Evolutionary conservation across 768 basidiomycete genomes (phyloP).

Genomic region (Macrolepiota dolichaula): DNA sequence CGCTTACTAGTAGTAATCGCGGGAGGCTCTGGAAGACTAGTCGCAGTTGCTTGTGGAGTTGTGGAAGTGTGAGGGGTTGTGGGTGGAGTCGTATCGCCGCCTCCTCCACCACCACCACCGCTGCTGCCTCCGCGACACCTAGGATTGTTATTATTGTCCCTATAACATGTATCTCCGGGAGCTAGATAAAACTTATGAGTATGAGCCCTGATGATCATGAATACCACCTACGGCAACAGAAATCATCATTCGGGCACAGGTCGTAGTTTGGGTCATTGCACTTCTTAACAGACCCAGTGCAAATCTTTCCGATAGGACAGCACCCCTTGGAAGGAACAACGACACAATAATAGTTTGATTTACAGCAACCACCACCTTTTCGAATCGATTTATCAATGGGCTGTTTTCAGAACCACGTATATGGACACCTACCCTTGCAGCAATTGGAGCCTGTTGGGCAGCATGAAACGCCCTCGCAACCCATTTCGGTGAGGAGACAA

Average conservation of each 20-base stretch:
- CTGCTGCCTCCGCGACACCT: not conserved
- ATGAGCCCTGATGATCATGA: not conserved
- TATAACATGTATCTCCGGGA: not conserved
- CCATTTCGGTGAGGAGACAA: not conserved
- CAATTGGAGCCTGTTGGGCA: conserved; percentile 1
- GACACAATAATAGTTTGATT: not conserved
- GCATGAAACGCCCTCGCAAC: not conserved
- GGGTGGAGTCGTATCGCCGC: not conserved
- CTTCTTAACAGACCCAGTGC: not conserved
- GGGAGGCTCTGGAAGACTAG: not conserved
- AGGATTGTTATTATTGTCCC: not conserved
- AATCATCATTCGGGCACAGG: not conserved
- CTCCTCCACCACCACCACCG: not conserved
- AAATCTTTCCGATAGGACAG: conserved; percentile 1
- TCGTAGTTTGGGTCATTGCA: not conserved
- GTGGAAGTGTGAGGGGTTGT: not conserved
- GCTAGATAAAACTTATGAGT: not conserved
- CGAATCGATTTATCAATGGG: not conserved
- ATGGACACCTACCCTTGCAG: not conserved
- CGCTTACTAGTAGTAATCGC: not conserved
- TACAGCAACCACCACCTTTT: conserved; percentile 4
- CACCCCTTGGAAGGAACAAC: not conserved
- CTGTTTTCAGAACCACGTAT: not conserved
- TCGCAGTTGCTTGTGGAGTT: not conserved
- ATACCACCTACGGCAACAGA: not conserved